Evolutionary conservation across 352 stramenopile genomes (phyloP).

Genomic region (Phytophthora agathidicida): DNA sequence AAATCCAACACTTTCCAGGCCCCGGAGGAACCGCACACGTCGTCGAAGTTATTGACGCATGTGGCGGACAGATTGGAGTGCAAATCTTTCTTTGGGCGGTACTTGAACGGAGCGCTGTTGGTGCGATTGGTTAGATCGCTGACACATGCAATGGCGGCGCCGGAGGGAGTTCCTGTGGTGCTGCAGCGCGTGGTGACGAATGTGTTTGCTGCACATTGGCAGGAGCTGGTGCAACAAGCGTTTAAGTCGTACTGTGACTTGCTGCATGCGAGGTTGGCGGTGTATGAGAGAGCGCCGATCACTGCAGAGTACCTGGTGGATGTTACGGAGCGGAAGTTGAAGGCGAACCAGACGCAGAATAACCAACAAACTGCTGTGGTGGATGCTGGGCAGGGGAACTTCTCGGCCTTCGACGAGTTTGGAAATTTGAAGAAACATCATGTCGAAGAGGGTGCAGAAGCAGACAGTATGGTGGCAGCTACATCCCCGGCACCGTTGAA

Average conservation of each 20-base stretch:
- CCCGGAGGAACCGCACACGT: slow-evolving; percentile 52
- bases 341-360: slow-evolving; percentile 38
- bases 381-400: slow-evolving; percentile 63
- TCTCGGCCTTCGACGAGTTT: slow-evolving; percentile 81
- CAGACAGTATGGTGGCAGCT: slow-evolving; percentile 3
- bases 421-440: slow-evolving; percentile 74
- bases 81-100: slow-evolving; percentile 74
- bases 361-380: slow-evolving; percentile 54
- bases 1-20: slow-evolving; percentile 57
- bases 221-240: slow-evolving; percentile 56
- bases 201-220: slow-evolving; percentile 68
- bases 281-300: slow-evolving; percentile 67
- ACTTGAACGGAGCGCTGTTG: slow-evolving; percentile 58
- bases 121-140: slow-evolving; percentile 61
- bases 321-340: slow-evolving; percentile 74
- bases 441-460: slow-evolving; percentile 11
- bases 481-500: slow-evolving; percentile 43
- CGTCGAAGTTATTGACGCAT: slow-evolving; percentile 62
- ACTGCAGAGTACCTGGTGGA: slow-evolving; percentile 70
- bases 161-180: slow-evolving; percentile 45
- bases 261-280: slow-evolving; percentile 59
- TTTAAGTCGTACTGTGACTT: slow-evolving; percentile 66
- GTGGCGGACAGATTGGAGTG: slow-evolving; percentile 50
- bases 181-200: slow-evolving; percentile 67
- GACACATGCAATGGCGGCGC: slow-evolving; percentile 39